Conservation (phyloP, 75 land plant genomes). For the Ceratopteris richardii region DNA sequence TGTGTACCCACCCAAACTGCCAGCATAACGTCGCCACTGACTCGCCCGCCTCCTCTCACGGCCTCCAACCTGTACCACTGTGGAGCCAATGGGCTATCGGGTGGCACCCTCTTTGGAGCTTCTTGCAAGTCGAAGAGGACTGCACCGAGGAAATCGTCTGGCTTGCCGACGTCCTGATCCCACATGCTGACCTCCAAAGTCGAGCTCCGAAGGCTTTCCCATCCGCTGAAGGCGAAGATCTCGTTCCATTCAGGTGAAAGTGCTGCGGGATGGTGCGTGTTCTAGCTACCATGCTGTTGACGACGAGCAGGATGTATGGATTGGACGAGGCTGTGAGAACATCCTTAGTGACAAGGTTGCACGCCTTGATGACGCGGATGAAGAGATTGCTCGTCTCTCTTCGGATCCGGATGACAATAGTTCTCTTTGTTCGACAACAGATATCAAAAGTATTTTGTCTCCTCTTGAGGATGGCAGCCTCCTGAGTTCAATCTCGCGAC, state of each 20-base stretch:
- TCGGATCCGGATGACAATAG: too few relatives aligned
- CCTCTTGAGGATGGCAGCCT: too few relatives aligned
- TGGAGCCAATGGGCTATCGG: conserved; percentile 70
- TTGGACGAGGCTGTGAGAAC: conserved; percentile 48
- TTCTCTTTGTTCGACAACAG: too few relatives aligned
- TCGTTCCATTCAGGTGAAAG: conserved; percentile 59
- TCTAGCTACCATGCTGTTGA: conserved; percentile 50
- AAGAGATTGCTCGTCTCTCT: too few relatives aligned
- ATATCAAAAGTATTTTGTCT: too few relatives aligned
- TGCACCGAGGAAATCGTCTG: conserved; percentile 47
- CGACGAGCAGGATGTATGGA: conserved; percentile 65
- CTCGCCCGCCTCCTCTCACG: conserved; percentile 20
- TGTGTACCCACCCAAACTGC: conserved; percentile 75
- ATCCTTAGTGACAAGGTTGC: conserved; percentile 59
- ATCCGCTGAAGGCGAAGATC: conserved; percentile 59
- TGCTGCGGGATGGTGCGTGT: conserved; percentile 51
- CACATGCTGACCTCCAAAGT: conserved; percentile 47
- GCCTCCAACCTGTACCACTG: conserved; percentile 57
- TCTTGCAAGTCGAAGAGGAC: conserved; percentile 41
- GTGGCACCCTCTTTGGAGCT: conserved; percentile 48
- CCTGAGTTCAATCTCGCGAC: too few relatives aligned
- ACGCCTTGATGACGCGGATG: conserved; percentile 68
- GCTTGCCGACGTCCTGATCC: conserved; percentile 55
- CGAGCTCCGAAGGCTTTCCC: conserved; percentile 28
- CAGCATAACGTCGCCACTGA: conserved; percentile 59